Evolutionary conservation across 768 basidiomycete species (phyloP), one percentile per base, ranked within the genome.

Genomic region (Austroboletus eburneus): DNA sequence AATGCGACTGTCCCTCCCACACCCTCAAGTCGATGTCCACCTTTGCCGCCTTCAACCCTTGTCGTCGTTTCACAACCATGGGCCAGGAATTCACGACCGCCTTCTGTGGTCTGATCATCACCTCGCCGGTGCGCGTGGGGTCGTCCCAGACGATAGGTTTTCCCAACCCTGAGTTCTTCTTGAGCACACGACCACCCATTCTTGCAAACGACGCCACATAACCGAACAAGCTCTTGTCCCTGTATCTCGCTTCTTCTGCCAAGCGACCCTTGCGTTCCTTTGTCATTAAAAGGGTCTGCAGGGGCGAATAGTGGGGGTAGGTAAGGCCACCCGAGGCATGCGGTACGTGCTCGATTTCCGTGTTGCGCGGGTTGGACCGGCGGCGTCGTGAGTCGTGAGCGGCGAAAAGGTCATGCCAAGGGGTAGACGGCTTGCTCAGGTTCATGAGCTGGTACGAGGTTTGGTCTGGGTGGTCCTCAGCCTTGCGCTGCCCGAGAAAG

Each of bases 241-340:
- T 47, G 24, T 40, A 44, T 23, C 14, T 56, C 16, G 36, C 23
- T 35, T 57, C 56, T 23, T 77, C 69, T 30, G 81, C 70, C 52
- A 83, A 49, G 46, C 87, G 74, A 42, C 85, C 89, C 7, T 80
- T 78, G 54, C 78, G 72, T 16, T 79, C 67, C 49, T 69, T 72
- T 8, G 72, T 72, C 59, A 69, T 72, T 60, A 82, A 68, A 42
- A 68, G 66, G 0, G 75, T 71, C 43, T 87, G 83, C 39, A 90
- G 65, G 6, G 50, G 43, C 6, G 83, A 72, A 29, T 76, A 72
- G 33, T 71, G 68, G 3, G 78, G 63, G 62, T 91, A 91, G 37
- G 70, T 67, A 34, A 90, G 71, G 3, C 78, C 89, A 32, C 73
- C 87, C 30, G 66, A 72, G 22, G 67, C 72, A 54, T 91, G 89